Conservation (phyloP, 805 yeast species). For the Lipomyces kockii region DNA sequence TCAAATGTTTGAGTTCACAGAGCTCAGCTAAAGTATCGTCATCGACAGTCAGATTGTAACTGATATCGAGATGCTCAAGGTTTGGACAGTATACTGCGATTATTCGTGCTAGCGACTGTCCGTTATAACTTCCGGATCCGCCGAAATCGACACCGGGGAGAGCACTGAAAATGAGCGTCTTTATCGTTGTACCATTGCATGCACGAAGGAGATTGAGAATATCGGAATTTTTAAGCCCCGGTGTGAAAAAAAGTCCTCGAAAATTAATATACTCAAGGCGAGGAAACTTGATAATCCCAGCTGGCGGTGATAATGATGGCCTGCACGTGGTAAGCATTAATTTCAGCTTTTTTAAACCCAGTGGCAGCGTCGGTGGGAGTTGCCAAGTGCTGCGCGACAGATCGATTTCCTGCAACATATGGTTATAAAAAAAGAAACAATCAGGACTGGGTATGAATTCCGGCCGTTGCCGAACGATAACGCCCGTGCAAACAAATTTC, state of each 20-base stretch:
- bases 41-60: background rate
- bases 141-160: background rate
- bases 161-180: background rate
- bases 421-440: background rate
- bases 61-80: background rate
- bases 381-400: background rate
- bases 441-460: background rate
- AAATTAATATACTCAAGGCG: conserved; percentile 1
- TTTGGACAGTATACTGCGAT: background rate
- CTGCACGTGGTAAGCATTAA: background rate
- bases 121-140: background rate
- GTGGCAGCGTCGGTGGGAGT: background rate
- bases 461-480: background rate
- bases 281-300: background rate
- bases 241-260: background rate
- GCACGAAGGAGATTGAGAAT: background rate
- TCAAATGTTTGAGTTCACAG: background rate
- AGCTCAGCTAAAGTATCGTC: background rate
- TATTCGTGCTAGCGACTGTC: background rate
- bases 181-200: background rate
- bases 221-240: conserved; percentile 2
- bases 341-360: background rate
- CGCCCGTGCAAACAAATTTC: background rate
- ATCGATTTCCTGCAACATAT: background rate
- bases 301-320: background rate